These are phyloP conservation scores for Yamadazyma takamatsuzukensis DNA, from an alignment of 805 yeast genomes.

Conservation along the genomic window DNA sequence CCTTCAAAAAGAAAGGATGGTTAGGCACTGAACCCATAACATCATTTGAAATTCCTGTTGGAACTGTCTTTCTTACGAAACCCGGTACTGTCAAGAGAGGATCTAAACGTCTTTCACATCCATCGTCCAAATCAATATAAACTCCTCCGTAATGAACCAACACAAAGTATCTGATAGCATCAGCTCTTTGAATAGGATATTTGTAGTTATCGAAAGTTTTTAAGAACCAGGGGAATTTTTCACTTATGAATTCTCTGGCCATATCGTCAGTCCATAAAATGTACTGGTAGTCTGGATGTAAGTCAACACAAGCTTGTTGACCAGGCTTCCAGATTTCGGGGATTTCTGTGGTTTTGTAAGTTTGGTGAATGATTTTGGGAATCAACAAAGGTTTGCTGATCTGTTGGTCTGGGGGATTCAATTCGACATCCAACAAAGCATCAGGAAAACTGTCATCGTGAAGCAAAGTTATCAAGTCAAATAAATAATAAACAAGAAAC, in stretches of 20 bases:
- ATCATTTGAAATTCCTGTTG: slow-evolving; percentile 90
- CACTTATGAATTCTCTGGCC: slow-evolving; percentile 73
- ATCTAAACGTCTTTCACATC: slow-evolving; percentile 74
- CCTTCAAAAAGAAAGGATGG: slow-evolving; percentile 80
- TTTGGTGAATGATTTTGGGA: slow-evolving; percentile 91
- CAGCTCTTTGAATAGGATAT: slow-evolving; percentile 86
- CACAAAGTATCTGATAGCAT: slow-evolving; percentile 84
- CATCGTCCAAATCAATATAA: slow-evolving; percentile 88
- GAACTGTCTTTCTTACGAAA: slow-evolving; percentile 80
- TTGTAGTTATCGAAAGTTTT: slow-evolving; percentile 71
- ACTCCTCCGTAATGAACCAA: slow-evolving; percentile 83
- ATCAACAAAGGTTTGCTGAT: slow-evolving; percentile 52
- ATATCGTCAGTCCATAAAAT: slow-evolving; percentile 86
- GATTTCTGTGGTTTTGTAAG: slow-evolving; percentile 73
- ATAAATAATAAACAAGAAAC: slow-evolving; percentile 57
- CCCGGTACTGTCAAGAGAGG: slow-evolving; percentile 81
- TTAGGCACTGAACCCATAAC: slow-evolving; percentile 86
- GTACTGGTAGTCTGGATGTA: slow-evolving; percentile 86
- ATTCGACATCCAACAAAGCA: slow-evolving; percentile 58
- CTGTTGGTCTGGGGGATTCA: slow-evolving; percentile 50
- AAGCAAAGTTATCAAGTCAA: slow-evolving; percentile 70
- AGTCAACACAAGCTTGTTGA: slow-evolving; percentile 68
- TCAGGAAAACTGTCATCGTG: slow-evolving; percentile 68
- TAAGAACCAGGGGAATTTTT: slow-evolving; percentile 84
- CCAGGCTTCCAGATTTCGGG: slow-evolving; percentile 82